phyloP scores from a whole-genome alignment of 495 filamentous ascomycete species.

The Rhizodiscina lignyota region DNA sequence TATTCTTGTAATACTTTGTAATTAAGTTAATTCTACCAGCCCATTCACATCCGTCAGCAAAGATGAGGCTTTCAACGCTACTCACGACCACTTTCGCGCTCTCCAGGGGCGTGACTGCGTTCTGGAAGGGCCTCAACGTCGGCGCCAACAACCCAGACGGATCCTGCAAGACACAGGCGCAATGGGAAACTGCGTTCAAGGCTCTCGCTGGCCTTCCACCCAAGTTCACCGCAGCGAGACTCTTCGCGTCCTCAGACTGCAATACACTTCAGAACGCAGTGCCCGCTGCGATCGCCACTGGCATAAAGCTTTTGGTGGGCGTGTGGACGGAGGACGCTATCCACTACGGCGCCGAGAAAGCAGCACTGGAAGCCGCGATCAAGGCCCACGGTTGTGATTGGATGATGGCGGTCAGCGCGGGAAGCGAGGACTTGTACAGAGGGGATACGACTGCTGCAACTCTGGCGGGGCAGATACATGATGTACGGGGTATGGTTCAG shows the following conservation, averaged over 20 bases:
- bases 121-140: constrained; percentile 31
- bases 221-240: constrained; percentile 28
- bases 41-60: no score
- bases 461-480: constrained; percentile 30
- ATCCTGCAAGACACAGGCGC: constrained; percentile 29
- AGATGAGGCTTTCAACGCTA: no score
- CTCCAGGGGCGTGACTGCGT: no score
- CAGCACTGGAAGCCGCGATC: constrained; percentile 28
- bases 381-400: constrained; percentile 28
- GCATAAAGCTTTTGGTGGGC: constrained; percentile 32
- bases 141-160: constrained; percentile 27
- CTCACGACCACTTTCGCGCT: no score
- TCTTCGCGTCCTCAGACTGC: constrained; percentile 38
- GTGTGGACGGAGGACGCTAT: constrained; percentile 32
- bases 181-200: constrained; percentile 30
- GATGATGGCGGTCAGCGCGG: constrained; percentile 34
- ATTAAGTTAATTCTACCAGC: no score
- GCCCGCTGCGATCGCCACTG: constrained; percentile 33
- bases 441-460: constrained; percentile 25
- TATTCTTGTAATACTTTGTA: no score
- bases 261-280: constrained; percentile 32
- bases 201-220: constrained; percentile 29
- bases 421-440: constrained; percentile 39
- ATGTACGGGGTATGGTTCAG: constrained; percentile 22
- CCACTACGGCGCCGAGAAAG: constrained; percentile 32